Evolutionary conservation across 805 yeast species (phyloP).

Genomic region (Kuraishia piskuri): DNA sequence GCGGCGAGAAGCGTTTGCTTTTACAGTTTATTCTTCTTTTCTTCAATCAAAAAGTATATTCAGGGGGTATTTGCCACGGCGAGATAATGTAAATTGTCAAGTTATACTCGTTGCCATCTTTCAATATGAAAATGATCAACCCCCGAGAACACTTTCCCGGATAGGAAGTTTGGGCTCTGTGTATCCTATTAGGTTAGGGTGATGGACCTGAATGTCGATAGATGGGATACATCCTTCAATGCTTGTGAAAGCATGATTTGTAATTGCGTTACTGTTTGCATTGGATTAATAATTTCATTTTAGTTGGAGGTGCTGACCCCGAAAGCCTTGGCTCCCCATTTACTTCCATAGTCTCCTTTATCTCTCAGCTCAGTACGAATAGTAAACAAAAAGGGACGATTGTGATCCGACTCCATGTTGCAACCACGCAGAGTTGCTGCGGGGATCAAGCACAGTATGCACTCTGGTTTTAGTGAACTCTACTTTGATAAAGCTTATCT

Average conservation of each 20-base stretch:
- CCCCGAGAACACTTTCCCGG: constrained; percentile 48
- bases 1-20: neutral
- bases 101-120: constrained; percentile 59
- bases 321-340: too few relatives aligned
- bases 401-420: too few relatives aligned
- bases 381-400: too few relatives aligned
- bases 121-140: constrained; percentile 23
- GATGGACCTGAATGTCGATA: constrained; percentile 56
- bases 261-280: constrained; percentile 12
- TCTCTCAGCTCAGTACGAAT: too few relatives aligned
- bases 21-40: constrained; percentile 14
- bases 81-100: constrained; percentile 51
- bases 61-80: constrained; percentile 64
- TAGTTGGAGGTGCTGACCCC: neutral
- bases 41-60: constrained; percentile 47
- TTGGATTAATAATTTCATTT: constrained; percentile 19
- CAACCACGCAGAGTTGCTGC: too few relatives aligned
- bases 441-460: too few relatives aligned
- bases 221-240: constrained; percentile 24
- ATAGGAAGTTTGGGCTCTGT: constrained; percentile 55
- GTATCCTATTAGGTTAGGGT: constrained; percentile 42
- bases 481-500: too few relatives aligned
- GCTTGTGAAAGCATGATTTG: neutral
- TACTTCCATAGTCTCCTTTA: too few relatives aligned
- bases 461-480: too few relatives aligned